These are phyloP conservation scores for Fusarium sp. DNA, from an alignment of 2,329 filamentous ascomycete genomes.

Conservation along the genomic window DNA sequence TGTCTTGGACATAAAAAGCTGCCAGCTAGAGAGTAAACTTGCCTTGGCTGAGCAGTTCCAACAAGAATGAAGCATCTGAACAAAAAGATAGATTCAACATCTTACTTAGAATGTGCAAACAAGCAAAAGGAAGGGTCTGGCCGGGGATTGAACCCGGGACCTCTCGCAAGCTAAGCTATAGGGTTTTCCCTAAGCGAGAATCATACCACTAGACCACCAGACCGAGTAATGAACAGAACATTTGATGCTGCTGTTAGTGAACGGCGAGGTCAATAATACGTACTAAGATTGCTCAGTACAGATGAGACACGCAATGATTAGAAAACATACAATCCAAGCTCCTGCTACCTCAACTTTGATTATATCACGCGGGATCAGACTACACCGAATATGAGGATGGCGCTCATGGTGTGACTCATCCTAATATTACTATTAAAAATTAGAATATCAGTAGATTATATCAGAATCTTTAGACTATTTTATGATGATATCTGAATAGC, in stretches of 20 bases:
- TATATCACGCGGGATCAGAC: too few relatives aligned
- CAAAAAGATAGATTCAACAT: fast-evolving
- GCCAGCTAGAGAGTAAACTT: background rate
- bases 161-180: slow-evolving; percentile 59
- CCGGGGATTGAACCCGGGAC: slow-evolving; percentile 64
- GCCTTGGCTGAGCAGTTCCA: background rate
- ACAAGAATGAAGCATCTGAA: background rate
- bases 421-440: too few relatives aligned
- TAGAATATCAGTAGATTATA: too few relatives aligned
- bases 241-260: slow-evolving; percentile 10
- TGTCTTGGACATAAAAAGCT: too few relatives aligned
- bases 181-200: slow-evolving; percentile 76
- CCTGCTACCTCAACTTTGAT: too few relatives aligned
- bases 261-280: background rate
- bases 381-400: too few relatives aligned
- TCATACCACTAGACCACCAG: slow-evolving; percentile 78
- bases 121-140: slow-evolving; percentile 55
- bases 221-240: slow-evolving; percentile 46
- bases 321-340: too few relatives aligned
- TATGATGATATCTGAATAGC: too few relatives aligned
- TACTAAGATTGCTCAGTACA: fast-evolving
- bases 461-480: too few relatives aligned
- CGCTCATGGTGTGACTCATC: too few relatives aligned
- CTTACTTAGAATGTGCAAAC: fast-evolving
- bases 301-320: too few relatives aligned